Conservation (phyloP, 2,329 filamentous ascomycete species). For the Pseudocercospora musae region DNA sequence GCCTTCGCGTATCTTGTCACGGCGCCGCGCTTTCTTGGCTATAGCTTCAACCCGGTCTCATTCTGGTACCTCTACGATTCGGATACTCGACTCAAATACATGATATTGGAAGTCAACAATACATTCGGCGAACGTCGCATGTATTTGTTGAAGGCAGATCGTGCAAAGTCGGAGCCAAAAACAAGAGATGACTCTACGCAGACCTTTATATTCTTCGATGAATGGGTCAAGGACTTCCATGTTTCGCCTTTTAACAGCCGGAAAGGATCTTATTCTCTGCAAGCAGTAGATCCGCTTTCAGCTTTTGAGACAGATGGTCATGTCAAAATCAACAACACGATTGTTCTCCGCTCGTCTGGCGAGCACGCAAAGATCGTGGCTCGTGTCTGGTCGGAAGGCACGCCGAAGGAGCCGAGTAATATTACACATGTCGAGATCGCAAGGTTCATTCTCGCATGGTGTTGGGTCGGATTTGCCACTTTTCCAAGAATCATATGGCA, state of each 20-base stretch:
- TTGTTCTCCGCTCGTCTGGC: slow-evolving; percentile 61
- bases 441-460: slow-evolving; percentile 49
- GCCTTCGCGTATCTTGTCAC: slow-evolving; percentile 69
- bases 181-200: slow-evolving; percentile 8
- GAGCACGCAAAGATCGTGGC: slow-evolving; percentile 60
- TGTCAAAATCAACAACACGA: slow-evolving; percentile 54
- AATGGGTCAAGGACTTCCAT: slow-evolving; percentile 70
- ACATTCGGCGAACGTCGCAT: slow-evolving; percentile 70
- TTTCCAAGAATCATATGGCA: slow-evolving; percentile 64
- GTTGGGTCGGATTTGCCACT: slow-evolving; percentile 65
- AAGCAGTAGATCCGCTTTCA: slow-evolving; percentile 46
- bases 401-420: slow-evolving; percentile 49
- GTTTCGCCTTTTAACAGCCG: slow-evolving; percentile 69
- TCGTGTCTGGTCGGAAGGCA: slow-evolving; percentile 54
- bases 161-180: slow-evolving; percentile 2
- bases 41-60: slow-evolving; percentile 71
- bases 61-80: slow-evolving; percentile 74
- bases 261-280: slow-evolving; percentile 48
- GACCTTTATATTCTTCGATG: slow-evolving; percentile 44
- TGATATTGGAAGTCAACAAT: slow-evolving; percentile 73
- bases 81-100: slow-evolving; percentile 56
- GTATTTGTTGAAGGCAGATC: slow-evolving; percentile 56
- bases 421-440: slow-evolving; percentile 39
- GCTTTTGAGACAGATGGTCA: slow-evolving; percentile 27
- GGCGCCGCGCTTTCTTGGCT: slow-evolving; percentile 65